A percentile compares a stretch with the other conserved stretches of the same genome.
phyloP scores from a whole-genome alignment of 805 yeast genomes.

The Torulaspora delbrueckii region DNA sequence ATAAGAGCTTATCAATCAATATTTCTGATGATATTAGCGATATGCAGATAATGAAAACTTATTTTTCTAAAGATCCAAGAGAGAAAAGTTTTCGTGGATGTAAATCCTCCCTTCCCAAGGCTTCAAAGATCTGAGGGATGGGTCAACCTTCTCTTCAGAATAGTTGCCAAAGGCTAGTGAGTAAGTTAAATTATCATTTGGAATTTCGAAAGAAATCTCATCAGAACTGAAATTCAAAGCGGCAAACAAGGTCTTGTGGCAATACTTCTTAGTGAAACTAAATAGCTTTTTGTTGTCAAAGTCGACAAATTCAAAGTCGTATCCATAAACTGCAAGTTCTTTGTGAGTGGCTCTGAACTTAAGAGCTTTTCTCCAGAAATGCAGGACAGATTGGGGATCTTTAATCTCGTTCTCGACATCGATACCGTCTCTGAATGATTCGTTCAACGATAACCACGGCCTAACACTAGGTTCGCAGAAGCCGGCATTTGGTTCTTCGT shows the following conservation, averaged over 20 bases:
- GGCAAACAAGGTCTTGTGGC: slow-evolving; percentile 35
- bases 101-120: slow-evolving; percentile 47
- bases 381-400: slow-evolving; percentile 45
- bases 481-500: slow-evolving; percentile 41
- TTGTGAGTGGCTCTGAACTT: slow-evolving; percentile 41
- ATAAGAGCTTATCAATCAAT: too few relatives aligned
- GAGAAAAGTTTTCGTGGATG: slow-evolving; percentile 8
- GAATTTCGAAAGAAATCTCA: slow-evolving; percentile 30
- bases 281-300: slow-evolving; percentile 40
- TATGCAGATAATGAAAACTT: too few relatives aligned
- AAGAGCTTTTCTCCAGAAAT: slow-evolving; percentile 44
- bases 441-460: slow-evolving; percentile 54
- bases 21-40: too few relatives aligned
- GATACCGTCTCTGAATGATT: slow-evolving; percentile 42
- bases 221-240: slow-evolving; percentile 42
- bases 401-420: slow-evolving; percentile 45
- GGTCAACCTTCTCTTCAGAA: slow-evolving; percentile 14
- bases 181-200: slow-evolving; percentile 24
- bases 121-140: slow-evolving; percentile 28
- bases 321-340: slow-evolving; percentile 45
- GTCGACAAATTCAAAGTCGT: slow-evolving; percentile 41
- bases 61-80: too few relatives aligned
- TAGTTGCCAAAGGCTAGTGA: slow-evolving; percentile 31
- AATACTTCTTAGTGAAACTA: slow-evolving; percentile 39
- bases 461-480: slow-evolving; percentile 39